Base-by-base conservation (phyloP, 768 basidiomycete genomes). In the Tephrocybe sp. region DNA sequence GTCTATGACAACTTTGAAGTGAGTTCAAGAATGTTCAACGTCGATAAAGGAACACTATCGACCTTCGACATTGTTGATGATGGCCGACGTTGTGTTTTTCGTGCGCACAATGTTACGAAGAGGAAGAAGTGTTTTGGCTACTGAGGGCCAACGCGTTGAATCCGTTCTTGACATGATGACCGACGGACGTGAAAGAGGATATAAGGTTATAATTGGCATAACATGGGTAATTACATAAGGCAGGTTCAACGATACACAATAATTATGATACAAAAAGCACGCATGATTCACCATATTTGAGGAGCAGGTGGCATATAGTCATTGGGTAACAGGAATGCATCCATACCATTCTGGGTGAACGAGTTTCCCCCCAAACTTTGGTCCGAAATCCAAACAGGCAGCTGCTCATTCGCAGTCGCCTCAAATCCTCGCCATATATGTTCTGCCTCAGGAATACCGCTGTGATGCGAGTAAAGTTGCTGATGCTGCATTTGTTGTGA, bases 321-420 rank as follows among this genome's bases (percentile, higher is more conserved):
- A 24, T 72, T 67, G 13, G 90, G 90, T 30, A 92, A 73, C 40
- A 92, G 71, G 69, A 91, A 91, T 3, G 90, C 88, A 59, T 92
- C 87, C 72, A 92, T 88, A 54, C 91, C 90, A 58, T 87, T 79
- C 64, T 89, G 87, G 25, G 82, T 77, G 67, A 90, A 87, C 7
- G 82, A 78, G 58, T 71, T 79, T 42, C 87, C 89, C 38, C 89
- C 90, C 1, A 91, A 68, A 56, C 78, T 88, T 64, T 88, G 86
- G 64, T 92, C 90, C 29, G 88, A 88, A 38, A 91, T 82, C 89
- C 89, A 92, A 22, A 91, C 83, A 16, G 90, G 89, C 9, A 90
- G 71, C 57, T 89, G 87, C 60, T 89, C 87, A 50, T 73, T 83
- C 11, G 85, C 70, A 18, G 82, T 83, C 65, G 76, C 73, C 62